Evolutionary conservation across 148 eudicot species (phyloP).

Genomic region (Rhododendron vialii): DNA sequence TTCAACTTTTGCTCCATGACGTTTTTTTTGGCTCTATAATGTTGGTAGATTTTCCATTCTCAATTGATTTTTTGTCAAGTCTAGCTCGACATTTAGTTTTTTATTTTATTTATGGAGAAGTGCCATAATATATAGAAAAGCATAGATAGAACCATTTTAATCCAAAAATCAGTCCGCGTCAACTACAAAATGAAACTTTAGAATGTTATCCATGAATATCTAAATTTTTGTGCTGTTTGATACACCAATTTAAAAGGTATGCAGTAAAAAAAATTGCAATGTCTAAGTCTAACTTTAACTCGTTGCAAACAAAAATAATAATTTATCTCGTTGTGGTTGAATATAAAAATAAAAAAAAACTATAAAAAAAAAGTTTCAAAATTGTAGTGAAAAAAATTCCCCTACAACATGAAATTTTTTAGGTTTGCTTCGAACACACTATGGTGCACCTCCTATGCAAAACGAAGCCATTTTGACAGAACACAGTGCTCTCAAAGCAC

Average conservation of each 20-base stretch:
- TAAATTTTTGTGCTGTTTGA: not conserved
- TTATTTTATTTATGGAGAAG: not conserved
- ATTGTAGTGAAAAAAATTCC: too few relatives aligned
- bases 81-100: not conserved
- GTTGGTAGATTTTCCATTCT: not conserved
- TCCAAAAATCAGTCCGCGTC: not conserved
- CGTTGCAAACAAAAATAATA: too few relatives aligned
- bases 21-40: not conserved
- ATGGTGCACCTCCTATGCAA: too few relatives aligned
- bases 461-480: too few relatives aligned
- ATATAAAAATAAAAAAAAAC: too few relatives aligned
- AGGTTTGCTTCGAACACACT: too few relatives aligned
- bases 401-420: too few relatives aligned
- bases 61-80: not conserved
- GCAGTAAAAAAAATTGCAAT: not conserved
- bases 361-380: too few relatives aligned
- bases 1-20: not conserved
- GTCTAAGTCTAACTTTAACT: too few relatives aligned
- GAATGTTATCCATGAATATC: not conserved
- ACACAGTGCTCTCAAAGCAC: too few relatives aligned
- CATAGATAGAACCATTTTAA: not conserved
- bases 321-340: not conserved
- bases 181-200: not conserved
- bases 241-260: not conserved
- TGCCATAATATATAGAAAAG: not conserved